Evolutionary conservation across 495 filamentous ascomycete genomes (phyloP), one percentile per base, ranked within the genome.

Genomic region (Aspergillus wentii): DNA sequence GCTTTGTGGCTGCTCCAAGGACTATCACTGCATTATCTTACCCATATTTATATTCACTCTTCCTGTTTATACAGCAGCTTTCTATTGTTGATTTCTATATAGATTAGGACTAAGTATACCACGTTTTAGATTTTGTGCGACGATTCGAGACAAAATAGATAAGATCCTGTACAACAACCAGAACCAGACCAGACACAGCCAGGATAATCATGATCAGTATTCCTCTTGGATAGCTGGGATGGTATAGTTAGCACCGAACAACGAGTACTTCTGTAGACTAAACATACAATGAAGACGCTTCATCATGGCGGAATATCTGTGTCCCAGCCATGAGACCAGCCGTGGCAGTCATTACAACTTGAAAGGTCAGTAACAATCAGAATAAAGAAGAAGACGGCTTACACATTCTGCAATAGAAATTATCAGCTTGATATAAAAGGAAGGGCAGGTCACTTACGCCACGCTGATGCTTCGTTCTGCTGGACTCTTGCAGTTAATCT

Each of bases 321-420:
- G 49, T 43, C 5, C 53, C 53, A 13, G 35, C 49, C 46, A 56
- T 53, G 1, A 53, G 34, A 3, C 53, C 53, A 14, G 27, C 37
- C 7, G 46, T 56, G 23, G 53, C 53, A 4, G 44, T 35, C 49
- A 56, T 53, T 3, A 56, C 53, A 22, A 56, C 52, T 36, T 27
- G 2, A 21, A 10, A 17, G 17, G 45, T 41, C 22, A 25, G 22
- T 10, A 5, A n/a, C n/a, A 3, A 19, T 35, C 8, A 5, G 2
- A 22, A 21, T 6, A 22, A 25, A 8, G 4, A 17, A 14, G 8
- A 8, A 29, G 13, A 21, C 5, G 20, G 34, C 50, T 9, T 48
- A 54, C 51, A 52, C 51, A 55, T 54, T 27, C 47, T 54, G 29
- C 2, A 14, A 17, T 1, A 25, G 9, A 15, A 17, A n/a, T n/a